A percentile compares a stretch with the other conserved stretches of the same genome.
These are phyloP conservation scores for Warburgia ugandensis DNA, from an alignment of 164 flowering plant genomes.

Conservation along the genomic window DNA sequence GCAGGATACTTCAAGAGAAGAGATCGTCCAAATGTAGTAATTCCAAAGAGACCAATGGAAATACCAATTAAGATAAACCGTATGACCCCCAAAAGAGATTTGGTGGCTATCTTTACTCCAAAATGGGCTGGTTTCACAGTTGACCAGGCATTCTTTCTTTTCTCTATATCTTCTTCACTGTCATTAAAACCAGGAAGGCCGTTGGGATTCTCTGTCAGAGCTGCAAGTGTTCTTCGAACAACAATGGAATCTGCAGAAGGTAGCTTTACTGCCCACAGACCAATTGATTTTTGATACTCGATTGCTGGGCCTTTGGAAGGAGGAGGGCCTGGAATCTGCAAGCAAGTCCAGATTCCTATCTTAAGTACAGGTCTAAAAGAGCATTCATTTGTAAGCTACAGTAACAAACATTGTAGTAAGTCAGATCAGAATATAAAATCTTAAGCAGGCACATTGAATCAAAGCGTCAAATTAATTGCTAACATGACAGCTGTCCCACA, in stretches of 20 bases:
- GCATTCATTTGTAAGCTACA: neutral
- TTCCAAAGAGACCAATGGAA: slow-evolving; percentile 50
- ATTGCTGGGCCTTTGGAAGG: slow-evolving; percentile 55
- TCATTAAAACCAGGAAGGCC: slow-evolving; percentile 74
- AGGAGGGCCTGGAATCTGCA: slow-evolving; percentile 81
- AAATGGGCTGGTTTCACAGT: slow-evolving; percentile 80
- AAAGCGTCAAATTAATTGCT: too few species aligned
- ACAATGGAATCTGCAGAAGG: slow-evolving; percentile 82
- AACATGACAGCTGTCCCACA: too few species aligned
- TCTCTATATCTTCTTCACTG: slow-evolving; percentile 38
- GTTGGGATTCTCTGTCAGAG: slow-evolving; percentile 51
- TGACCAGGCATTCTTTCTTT: slow-evolving; percentile 63
- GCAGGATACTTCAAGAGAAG: slow-evolving; percentile 80
- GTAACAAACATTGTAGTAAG: too few species aligned
- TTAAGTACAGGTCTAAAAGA: neutral
- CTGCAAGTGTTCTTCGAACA: slow-evolving; percentile 66
- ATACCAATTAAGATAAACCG: slow-evolving; percentile 42
- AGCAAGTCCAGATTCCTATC: neutral
- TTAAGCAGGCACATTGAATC: too few species aligned
- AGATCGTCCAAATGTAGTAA: slow-evolving; percentile 55
- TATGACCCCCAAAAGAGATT: slow-evolving; percentile 49
- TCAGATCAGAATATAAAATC: too few species aligned
- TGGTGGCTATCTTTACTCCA: slow-evolving; percentile 68
- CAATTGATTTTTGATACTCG: slow-evolving; percentile 65
- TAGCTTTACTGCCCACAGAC: slow-evolving; percentile 76